Base-by-base conservation (phyloP, 257 asterid species). In the Solanum peruvianum region DNA sequence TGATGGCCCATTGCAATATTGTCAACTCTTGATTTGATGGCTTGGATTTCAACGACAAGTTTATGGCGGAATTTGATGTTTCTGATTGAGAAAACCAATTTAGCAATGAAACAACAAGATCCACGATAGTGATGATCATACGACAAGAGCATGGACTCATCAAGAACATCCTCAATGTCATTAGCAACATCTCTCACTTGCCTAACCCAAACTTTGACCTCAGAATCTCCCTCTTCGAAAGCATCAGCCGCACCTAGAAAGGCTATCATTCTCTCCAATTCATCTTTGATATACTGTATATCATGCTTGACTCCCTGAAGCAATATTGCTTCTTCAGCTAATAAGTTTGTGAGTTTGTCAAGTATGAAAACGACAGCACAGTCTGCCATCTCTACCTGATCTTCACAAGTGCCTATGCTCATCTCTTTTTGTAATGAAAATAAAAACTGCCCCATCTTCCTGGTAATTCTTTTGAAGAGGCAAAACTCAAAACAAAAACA, bases 31-130 rank as follows among this genome's bases (percentile, higher is more conserved):
- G 31, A 29, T 29, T 82, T 86, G 72, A 90, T 75, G 14, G 39
- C 42, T 84, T 72, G 33, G 37, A 91, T 71, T 47, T 91, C 85
- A 12, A 72, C n/a, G 72, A 88, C 90, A 83, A 90, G 64, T 23
- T 83, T 87, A 81, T 70, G 87, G 23, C 67, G 87, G 4, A 73
- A 73, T 78, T 52, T 87, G 27, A 85, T 52, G 77, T 87, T 37
- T 71, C 45, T 88, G 8, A 91, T 10, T 6, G 73, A 87, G 45
- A 64, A 45, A 77, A 23, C 86, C 14, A 71, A 23, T 44, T 44
- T 45, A 10, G 49, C 86, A 2, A 89, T 42, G 29, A 45, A 13
- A 8, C 89, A 88, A 42, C 25, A 18, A 15, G 76, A 83, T 84
- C 87, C 89, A 33, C 37, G 39, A 2, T 12, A n/a, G 33, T 16